These are phyloP conservation scores for Aspergillus chevalieri DNA, from an alignment of 2,329 filamentous ascomycete species.

Conservation along the genomic window DNA sequence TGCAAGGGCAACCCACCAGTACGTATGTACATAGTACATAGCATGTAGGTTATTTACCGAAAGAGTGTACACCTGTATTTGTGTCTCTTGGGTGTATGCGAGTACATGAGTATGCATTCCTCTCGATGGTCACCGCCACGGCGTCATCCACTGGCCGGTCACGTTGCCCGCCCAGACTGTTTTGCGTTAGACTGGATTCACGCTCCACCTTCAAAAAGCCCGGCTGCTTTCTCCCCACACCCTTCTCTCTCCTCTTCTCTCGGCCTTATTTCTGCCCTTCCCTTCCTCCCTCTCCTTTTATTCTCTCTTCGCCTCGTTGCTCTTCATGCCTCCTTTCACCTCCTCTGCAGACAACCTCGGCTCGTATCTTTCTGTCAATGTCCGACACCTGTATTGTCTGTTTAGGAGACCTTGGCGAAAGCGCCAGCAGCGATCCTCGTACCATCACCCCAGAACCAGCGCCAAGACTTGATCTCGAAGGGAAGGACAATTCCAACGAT, in stretches of 20 bases:
- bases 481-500: constrained; percentile 20
- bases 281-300: constrained; percentile 21
- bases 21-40: too few relatives aligned
- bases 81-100: neutral
- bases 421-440: constrained; percentile 47
- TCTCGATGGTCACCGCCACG: constrained; percentile 1
- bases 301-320: constrained; percentile 17
- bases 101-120: neutral
- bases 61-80: too few relatives aligned
- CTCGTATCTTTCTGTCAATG: constrained; percentile 42
- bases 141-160: constrained; percentile 16
- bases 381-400: constrained; percentile 67
- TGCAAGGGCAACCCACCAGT: constrained; percentile 3
- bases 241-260: constrained; percentile 20
- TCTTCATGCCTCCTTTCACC: constrained; percentile 35
- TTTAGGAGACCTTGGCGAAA: constrained; percentile 61
- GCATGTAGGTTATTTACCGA: too few relatives aligned
- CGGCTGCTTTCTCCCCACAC: constrained; percentile 23
- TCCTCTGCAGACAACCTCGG: constrained; percentile 22
- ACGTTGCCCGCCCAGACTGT: constrained; percentile 31
- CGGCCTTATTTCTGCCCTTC: constrained; percentile 15
- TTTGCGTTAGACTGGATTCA: constrained; percentile 32
- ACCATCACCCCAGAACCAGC: constrained; percentile 36
- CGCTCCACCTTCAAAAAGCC: constrained; percentile 39
- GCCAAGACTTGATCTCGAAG: constrained; percentile 37